These are phyloP conservation scores for Teratosphaeria gauchensis DNA, from an alignment of 2,329 filamentous ascomycete species.

Conservation along the genomic window DNA sequence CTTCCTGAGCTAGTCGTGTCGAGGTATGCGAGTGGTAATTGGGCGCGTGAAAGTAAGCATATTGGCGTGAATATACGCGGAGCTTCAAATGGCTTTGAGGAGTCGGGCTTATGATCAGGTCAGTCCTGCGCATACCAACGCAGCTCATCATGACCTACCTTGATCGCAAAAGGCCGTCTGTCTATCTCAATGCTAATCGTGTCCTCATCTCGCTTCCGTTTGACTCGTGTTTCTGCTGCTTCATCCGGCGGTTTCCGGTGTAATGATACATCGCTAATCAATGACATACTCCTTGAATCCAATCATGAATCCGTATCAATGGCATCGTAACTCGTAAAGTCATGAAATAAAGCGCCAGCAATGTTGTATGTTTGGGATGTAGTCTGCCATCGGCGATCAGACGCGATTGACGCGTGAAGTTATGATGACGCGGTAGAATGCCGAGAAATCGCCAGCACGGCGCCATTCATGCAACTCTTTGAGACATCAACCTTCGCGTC, in stretches of 20 bases:
- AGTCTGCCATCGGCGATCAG: not conserved
- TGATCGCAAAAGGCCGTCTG: conserved; percentile 18
- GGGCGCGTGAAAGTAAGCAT: conserved; percentile 48
- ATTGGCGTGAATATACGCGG: conserved; percentile 21
- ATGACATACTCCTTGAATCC: conserved; percentile 4
- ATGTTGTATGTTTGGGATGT: not conserved
- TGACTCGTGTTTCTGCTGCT: conserved; percentile 4
- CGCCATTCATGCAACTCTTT: not conserved
- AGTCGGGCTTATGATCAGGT: conserved; percentile 9
- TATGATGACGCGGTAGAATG: not conserved
- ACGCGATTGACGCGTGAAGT: not conserved
- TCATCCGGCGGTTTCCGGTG: not conserved
- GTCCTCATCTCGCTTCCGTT: conserved; percentile 8
- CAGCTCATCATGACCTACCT: conserved; percentile 5
- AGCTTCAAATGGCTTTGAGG: conserved; percentile 14
- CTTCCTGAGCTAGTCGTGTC: conserved; percentile 46
- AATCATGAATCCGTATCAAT: conserved; percentile 5
- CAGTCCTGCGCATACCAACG: conserved; percentile 1
- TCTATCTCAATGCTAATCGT: conserved; percentile 9
- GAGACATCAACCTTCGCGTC: too few relatives aligned
- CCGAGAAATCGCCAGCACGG: not conserved
- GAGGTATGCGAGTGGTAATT: conserved; percentile 51
- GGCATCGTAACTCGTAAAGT: conserved; percentile 3
- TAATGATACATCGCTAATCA: conserved; percentile 1
- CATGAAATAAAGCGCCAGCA: not conserved